Percentiles rank a stretch among this genome's conserved stretches.
These are phyloP conservation scores for Trichosporon sp. DNA, from an alignment of 1,284 basidiomycete genomes.

Conservation along the genomic window DNA sequence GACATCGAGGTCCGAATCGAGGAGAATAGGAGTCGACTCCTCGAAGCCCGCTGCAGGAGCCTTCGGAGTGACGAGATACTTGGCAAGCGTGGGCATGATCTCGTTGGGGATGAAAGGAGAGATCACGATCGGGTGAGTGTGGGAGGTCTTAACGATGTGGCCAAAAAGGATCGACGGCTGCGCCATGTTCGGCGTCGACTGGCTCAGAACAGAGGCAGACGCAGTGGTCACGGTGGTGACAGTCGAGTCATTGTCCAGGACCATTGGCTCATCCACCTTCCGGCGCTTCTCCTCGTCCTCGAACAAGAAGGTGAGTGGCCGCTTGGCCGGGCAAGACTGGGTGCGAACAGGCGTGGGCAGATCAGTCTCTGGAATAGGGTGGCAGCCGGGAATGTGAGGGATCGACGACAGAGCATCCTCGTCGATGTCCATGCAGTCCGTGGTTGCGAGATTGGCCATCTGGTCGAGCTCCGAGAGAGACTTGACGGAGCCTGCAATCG, in stretches of 20 bases:
- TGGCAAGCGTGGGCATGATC: slow-evolving; percentile 40
- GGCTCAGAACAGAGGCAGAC: slow-evolving; percentile 69
- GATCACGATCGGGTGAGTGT: slow-evolving; percentile 81
- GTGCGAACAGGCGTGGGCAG: slow-evolving; percentile 32
- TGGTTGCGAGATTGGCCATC: slow-evolving; percentile 38
- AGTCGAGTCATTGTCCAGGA: slow-evolving; percentile 36
- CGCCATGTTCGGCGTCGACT: slow-evolving; percentile 34
- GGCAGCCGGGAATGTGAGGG: slow-evolving; percentile 18
- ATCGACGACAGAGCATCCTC: slow-evolving; percentile 28
- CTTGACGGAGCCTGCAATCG: slow-evolving; percentile 30
- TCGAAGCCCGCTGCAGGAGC: slow-evolving; percentile 11
- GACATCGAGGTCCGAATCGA: slow-evolving; percentile 47
- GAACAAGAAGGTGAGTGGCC: slow-evolving; percentile 32
- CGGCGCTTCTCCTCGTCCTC: slow-evolving; percentile 51
- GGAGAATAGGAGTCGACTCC: slow-evolving; percentile 29
- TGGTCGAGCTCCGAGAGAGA: slow-evolving; percentile 40
- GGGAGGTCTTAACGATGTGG: slow-evolving; percentile 67
- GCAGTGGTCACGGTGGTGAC: slow-evolving; percentile 65
- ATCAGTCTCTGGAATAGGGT: slow-evolving; percentile 15
- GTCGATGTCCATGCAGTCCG: slow-evolving; percentile 48
- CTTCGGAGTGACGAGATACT: slow-evolving; percentile 41
- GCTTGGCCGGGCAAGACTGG: slow-evolving; percentile 49
- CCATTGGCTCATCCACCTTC: slow-evolving; percentile 49
- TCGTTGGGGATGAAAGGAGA: slow-evolving; percentile 50
- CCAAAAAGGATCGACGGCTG: slow-evolving; percentile 17